These are phyloP conservation scores for Hypoxylon sp. DNA, from an alignment of 2,329 filamentous ascomycete genomes.

Conservation along the genomic window DNA sequence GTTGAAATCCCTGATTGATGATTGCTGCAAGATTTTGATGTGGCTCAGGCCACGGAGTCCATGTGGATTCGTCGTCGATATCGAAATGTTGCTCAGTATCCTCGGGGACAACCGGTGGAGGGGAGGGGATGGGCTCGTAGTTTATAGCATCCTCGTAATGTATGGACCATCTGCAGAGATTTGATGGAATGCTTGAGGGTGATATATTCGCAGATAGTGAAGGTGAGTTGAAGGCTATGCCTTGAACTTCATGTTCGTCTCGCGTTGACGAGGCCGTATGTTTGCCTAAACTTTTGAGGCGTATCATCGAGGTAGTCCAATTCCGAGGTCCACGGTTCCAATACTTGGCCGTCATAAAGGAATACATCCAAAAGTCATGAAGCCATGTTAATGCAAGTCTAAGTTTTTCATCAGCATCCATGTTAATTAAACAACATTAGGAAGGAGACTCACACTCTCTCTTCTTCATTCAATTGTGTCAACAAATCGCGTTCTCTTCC, in stretches of 20 bases:
- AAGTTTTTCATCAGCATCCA: too few species aligned
- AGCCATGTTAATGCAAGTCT: constrained; percentile 32
- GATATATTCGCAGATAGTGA: neutral
- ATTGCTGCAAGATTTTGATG: neutral
- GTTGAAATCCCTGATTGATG: neutral
- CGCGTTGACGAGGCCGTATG: neutral
- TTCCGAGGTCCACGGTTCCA: constrained; percentile 37
- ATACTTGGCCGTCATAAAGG: constrained; percentile 39
- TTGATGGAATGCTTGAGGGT: neutral
- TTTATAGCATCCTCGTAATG: neutral
- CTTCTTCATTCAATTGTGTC: constrained; percentile 6
- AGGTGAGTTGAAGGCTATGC: neutral
- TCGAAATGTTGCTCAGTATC: constrained; percentile 10
- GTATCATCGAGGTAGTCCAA: constrained; percentile 26
- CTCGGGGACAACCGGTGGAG: neutral
- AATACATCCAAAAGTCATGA: constrained; percentile 41
- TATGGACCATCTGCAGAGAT: constrained; percentile 29
- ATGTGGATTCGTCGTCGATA: constrained; percentile 27
- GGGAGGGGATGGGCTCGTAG: neutral
- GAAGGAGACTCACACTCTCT: constrained; percentile 19
- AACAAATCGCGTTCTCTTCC: constrained; percentile 27
- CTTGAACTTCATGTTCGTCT: constrained; percentile 27
- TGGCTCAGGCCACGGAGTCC: neutral
- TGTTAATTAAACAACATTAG: neutral
- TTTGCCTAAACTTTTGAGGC: constrained; percentile 11